A percentile compares a stretch with the other conserved stretches of the same genome.
These are phyloP conservation scores for Phycomyces blakesleeanus DNA, from an alignment of 192 early-diverging fungal species.

Conservation along the genomic window DNA sequence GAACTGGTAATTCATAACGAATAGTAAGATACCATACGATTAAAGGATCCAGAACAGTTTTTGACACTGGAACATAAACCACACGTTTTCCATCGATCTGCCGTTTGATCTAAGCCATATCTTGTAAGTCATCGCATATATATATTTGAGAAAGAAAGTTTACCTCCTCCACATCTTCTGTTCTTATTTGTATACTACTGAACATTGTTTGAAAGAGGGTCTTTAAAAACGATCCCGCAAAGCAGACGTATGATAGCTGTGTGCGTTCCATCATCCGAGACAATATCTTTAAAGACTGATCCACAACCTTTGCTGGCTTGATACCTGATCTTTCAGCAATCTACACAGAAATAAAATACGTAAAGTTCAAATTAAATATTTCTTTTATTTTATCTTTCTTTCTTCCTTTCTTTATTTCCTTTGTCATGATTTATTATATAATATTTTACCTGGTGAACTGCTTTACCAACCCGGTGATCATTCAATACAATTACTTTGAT, in stretches of 20 bases:
- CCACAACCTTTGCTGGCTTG: slow-evolving; percentile 3
- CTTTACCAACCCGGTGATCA: slow-evolving; percentile 11
- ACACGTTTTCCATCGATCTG: slow-evolving; percentile 15
- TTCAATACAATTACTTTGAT: slow-evolving; percentile 7
- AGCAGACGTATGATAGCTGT: slow-evolving; percentile 19
- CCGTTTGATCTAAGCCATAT: background rate
- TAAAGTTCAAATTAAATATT: background rate
- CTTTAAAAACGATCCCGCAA: slow-evolving; percentile 16
- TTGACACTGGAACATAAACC: slow-evolving; percentile 21
- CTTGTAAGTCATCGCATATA: background rate
- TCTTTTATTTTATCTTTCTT: background rate
- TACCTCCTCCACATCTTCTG: slow-evolving; percentile 9
- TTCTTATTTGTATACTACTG: slow-evolving; percentile 9
- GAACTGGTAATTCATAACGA: slow-evolving; percentile 17
- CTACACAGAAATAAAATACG: too few species aligned
- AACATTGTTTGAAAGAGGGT: slow-evolving; percentile 15
- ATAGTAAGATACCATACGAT: slow-evolving; percentile 13
- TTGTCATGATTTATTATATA: too few species aligned
- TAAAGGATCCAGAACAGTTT: slow-evolving; percentile 9
- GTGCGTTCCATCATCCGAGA: slow-evolving; percentile 12
- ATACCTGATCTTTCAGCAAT: slow-evolving; percentile 16
- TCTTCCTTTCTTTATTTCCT: background rate
- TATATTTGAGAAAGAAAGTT: background rate
- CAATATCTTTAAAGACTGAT: slow-evolving; percentile 4
- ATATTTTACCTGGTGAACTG: slow-evolving; percentile 2